phyloP scores from a whole-genome alignment of 2,329 filamentous ascomycete species.

The Leptosphaerulina australis region DNA sequence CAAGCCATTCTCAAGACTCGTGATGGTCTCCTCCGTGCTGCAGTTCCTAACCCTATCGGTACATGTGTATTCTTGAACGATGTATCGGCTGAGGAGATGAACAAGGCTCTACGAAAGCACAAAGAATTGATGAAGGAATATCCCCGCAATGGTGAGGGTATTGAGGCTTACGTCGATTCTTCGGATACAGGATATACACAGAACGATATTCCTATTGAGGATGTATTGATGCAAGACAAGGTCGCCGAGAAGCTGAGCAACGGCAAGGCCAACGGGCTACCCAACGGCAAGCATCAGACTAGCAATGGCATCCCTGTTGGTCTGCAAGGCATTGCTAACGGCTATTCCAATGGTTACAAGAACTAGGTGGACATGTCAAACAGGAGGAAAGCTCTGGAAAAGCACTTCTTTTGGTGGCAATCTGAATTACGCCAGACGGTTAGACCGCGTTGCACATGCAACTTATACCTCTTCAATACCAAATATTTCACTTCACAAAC shows the following conservation, averaged over 20 bases:
- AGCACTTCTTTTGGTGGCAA: slow-evolving; percentile 9
- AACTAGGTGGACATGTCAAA: slow-evolving; percentile 25
- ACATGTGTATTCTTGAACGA: slow-evolving; percentile 73
- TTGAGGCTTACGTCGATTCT: slow-evolving; percentile 72
- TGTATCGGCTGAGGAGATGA: slow-evolving; percentile 66
- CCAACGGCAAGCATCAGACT: slow-evolving; percentile 28
- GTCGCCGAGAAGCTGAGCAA: slow-evolving; percentile 35
- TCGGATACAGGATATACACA: slow-evolving; percentile 69
- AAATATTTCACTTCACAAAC: slow-evolving; percentile 6
- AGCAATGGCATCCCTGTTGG: slow-evolving; percentile 21
- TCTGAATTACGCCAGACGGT: not conserved
- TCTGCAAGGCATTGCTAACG: slow-evolving; percentile 35
- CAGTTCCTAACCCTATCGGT: slow-evolving; percentile 71
- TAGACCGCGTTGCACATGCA: slow-evolving; percentile 9
- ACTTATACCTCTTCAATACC: slow-evolving; percentile 14
- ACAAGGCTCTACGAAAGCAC: slow-evolving; percentile 64
- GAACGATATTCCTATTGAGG: slow-evolving; percentile 51
- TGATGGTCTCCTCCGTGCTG: slow-evolving; percentile 70
- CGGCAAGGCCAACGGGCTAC: slow-evolving; percentile 26
- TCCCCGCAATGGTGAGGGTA: slow-evolving; percentile 66
- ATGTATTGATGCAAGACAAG: slow-evolving; percentile 29
- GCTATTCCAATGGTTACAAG: slow-evolving; percentile 41
- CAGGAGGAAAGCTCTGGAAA: slow-evolving; percentile 4
- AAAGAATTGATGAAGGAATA: slow-evolving; percentile 68
- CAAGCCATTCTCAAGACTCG: slow-evolving; percentile 73